Base-by-base conservation (phyloP, 306 rosid genomes). In the Lathyrus tuberosus region DNA sequence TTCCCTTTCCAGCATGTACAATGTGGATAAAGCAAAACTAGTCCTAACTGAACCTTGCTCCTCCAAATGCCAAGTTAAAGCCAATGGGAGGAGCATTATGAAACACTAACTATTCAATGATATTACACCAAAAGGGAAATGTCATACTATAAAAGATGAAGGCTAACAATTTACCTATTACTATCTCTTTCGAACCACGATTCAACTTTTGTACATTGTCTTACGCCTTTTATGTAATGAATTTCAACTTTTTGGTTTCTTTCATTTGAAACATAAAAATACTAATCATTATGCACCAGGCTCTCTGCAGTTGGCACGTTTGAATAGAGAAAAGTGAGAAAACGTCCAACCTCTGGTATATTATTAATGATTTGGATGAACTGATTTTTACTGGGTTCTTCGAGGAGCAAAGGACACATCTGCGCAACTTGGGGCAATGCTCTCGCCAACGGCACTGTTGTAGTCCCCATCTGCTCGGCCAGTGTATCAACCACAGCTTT, bases 291-390 rank as follows among this genome's bases (percentile, higher is more conserved):
- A 7, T 33, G 38, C 48, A 48, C 84, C 78, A 76, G 3, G 38
- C 58, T 48, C 84, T 80, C 74, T 3, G 84, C 79, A 76, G 71
- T 53, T 44, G 86, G 83, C 81, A 86, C 78, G 35, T 85, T 86
- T 65, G 99, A 80, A 79, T 95, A 95, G 75, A 95, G 87, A 78
- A 84, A 86, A 72, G 97, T 86, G 86, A 87, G 87, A 74, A 95
- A 91, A 70, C 80, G 81, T 79, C 89, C 96, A 62, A 91, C 91
- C 79, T 95, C 96, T 56, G 84, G 89, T 73, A 77, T 75, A 28
- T 70, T 78, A 68, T 60, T 76, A 62, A 91, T 80, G 67, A 74
- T 70, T 77, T 83, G 84, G 75, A 87, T 83, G 91, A 87, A 95
- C 73, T 52, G 88, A 54, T 84, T 88, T 77, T 79, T 89, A 76